Conservation (phyloP, 805 yeast species). For the Isabelozyma heimii region DNA sequence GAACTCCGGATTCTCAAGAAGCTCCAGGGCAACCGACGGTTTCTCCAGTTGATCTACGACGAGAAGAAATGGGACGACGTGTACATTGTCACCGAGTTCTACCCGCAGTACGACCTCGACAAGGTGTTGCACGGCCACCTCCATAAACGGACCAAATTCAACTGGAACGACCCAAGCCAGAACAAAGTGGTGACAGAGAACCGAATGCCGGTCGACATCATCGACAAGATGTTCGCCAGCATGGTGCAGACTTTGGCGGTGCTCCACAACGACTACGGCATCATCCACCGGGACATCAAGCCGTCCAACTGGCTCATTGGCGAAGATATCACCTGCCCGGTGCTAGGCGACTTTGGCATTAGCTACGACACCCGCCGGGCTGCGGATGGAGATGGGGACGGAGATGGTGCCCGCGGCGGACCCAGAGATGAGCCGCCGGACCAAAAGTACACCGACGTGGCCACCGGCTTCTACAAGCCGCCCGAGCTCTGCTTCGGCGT, state of each 20-base stretch:
- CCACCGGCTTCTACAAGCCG: conserved; percentile 67
- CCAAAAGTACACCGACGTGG: conserved; percentile 52
- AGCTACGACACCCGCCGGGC: too few relatives aligned
- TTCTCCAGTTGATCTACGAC: conserved; percentile 17
- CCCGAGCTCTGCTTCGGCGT: conserved; percentile 71
- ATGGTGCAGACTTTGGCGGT: conserved; percentile 22
- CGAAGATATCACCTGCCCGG: conserved; percentile 18
- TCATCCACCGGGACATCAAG: conserved; percentile 43
- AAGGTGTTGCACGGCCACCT: conserved; percentile 17
- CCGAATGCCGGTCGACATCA: conserved; percentile 9
- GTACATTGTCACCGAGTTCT: conserved; percentile 30
- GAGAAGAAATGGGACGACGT: conserved; percentile 28
- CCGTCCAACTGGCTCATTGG: conserved; percentile 33
- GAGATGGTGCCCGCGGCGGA: conserved; percentile 1
- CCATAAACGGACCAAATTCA: conserved; percentile 20
- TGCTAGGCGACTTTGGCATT: conserved; percentile 67
- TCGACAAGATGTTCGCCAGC: conserved; percentile 11
- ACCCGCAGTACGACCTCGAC: conserved; percentile 20
- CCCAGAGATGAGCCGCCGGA: conserved; percentile 38
- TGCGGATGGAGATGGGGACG: conserved; percentile 1
- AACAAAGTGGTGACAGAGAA: conserved; percentile 7
- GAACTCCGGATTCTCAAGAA: conserved; percentile 27
- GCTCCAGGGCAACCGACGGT: conserved; percentile 8
- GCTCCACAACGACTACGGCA: conserved; percentile 26
- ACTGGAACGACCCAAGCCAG: conserved; percentile 19